Evolutionary conservation across 768 basidiomycete genomes (phyloP).

Genomic region (Calvatia gigantea): DNA sequence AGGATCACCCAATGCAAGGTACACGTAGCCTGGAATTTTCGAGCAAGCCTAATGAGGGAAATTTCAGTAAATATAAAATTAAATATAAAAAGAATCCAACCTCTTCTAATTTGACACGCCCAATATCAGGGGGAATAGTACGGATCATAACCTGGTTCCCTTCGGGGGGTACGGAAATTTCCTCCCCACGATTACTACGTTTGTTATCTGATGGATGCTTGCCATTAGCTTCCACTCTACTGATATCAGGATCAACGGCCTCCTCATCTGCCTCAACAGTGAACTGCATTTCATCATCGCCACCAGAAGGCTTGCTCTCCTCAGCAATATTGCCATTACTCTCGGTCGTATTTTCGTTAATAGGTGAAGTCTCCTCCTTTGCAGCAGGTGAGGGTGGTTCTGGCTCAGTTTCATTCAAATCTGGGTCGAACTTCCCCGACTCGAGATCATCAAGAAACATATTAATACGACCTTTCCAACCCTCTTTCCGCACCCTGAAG

Average conservation of each 20-base stretch:
- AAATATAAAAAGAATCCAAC: conserved; percentile 35
- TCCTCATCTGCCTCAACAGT: conserved; percentile 73
- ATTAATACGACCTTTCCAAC: conserved; percentile 74
- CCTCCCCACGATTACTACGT: conserved; percentile 61
- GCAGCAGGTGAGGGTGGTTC: conserved; percentile 46
- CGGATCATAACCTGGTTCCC: conserved; percentile 94
- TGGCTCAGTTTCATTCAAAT: conserved; percentile 57
- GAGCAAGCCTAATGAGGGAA: conserved; percentile 57
- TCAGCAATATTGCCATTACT: conserved; percentile 39
- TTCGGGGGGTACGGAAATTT: conserved; percentile 67
- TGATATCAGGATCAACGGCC: conserved; percentile 52
- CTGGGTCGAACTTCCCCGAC: conserved; percentile 81
- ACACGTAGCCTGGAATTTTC: conserved; percentile 76
- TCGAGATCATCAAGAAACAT: conserved; percentile 79
- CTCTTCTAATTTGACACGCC: conserved; percentile 85
- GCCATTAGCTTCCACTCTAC: conserved; percentile 55
- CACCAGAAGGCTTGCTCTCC: conserved; percentile 47
- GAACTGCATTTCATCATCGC: conserved; percentile 76
- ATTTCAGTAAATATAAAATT: conserved; percentile 6
- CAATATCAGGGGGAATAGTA: conserved; percentile 91
- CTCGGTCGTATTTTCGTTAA: conserved; percentile 39
- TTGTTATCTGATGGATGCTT: conserved; percentile 43
- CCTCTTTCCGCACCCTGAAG: conserved; percentile 75
- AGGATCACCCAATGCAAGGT: conserved; percentile 90
- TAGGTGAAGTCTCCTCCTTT: conserved; percentile 53